A percentile compares a stretch with the other conserved stretches of the same genome.
Conservation (phyloP, 495 filamentous ascomycete species). For the Penicillium odoratum region DNA sequence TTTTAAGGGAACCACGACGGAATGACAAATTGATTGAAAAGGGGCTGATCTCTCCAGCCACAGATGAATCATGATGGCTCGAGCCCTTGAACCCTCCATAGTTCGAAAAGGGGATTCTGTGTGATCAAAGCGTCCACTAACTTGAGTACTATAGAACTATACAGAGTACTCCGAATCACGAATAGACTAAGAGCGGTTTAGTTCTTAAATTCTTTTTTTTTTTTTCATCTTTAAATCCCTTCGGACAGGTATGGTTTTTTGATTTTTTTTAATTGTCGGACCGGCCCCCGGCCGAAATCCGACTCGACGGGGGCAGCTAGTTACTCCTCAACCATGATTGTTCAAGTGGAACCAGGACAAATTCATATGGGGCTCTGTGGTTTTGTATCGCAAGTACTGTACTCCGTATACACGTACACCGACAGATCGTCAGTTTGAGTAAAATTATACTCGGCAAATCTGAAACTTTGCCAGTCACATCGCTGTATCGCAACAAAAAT, state of each 20-base stretch:
- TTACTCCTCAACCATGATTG: background rate
- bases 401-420: background rate
- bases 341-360: slow-evolving; percentile 1
- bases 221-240: no score
- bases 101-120: slow-evolving; percentile 4
- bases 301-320: background rate
- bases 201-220: no score
- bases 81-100: slow-evolving; percentile 15
- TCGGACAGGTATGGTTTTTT: no score
- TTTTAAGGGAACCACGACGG: slow-evolving; percentile 20
- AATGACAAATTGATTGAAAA: slow-evolving; percentile 6
- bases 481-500: slow-evolving; percentile 10
- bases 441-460: slow-evolving; percentile 17
- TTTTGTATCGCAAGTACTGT: no score
- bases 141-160: no score
- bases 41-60: slow-evolving; percentile 22
- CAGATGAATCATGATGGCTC: slow-evolving; percentile 14
- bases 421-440: background rate
- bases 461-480: slow-evolving; percentile 17
- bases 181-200: no score
- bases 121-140: slow-evolving; percentile 17
- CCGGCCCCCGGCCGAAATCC: slow-evolving; percentile 4
- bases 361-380: slow-evolving; percentile 5
- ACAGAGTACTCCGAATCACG: no score
- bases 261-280: background rate